Evolutionary conservation across 495 filamentous ascomycete genomes (phyloP).

Genomic region (Xylaria acuta): DNA sequence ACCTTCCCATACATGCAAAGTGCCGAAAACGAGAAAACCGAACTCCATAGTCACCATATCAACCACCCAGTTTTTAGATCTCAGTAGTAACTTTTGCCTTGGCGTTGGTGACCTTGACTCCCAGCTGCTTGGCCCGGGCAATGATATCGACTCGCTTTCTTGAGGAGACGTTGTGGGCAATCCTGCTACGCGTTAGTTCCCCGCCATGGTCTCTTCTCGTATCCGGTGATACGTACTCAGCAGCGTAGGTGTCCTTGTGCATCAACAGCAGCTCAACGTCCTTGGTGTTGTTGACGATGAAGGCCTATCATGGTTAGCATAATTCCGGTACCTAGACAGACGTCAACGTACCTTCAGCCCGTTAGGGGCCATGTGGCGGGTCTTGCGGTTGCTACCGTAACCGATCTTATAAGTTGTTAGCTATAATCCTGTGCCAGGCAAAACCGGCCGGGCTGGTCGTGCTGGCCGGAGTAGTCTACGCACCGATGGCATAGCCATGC

Average conservation of each 20-base stretch:
- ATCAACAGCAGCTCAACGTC: conserved; percentile 98
- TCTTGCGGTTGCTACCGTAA: conserved; percentile 98
- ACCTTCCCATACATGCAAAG: conserved; percentile 47
- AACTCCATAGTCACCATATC: conserved; percentile 38
- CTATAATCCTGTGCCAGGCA: not conserved
- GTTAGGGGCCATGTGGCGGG: conserved; percentile 96
- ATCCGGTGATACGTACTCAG: conserved; percentile 74
- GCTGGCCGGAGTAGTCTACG: conserved; percentile 46
- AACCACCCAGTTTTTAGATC: conserved; percentile 65
- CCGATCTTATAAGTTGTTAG: conserved; percentile 67
- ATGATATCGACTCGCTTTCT: conserved; percentile 98
- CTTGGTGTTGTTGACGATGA: conserved; percentile 94
- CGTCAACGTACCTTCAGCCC: conserved; percentile 76
- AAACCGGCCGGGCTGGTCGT: not conserved
- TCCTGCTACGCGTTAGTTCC: conserved; percentile 62
- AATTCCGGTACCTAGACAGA: not conserved
- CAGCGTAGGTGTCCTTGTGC: conserved; percentile 99
- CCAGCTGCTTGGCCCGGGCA: conserved; percentile 92
- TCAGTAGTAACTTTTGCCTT: conserved; percentile 98
- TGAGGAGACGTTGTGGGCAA: conserved; percentile 94
- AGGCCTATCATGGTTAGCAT: conserved; percentile 56
- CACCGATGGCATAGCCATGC: conserved; percentile 97
- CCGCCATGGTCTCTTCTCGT: not conserved
- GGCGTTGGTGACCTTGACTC: conserved; percentile 98
- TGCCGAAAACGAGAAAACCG: conserved; percentile 46